Base-by-base conservation (phyloP, 768 basidiomycete genomes). In the Chiua virens region DNA sequence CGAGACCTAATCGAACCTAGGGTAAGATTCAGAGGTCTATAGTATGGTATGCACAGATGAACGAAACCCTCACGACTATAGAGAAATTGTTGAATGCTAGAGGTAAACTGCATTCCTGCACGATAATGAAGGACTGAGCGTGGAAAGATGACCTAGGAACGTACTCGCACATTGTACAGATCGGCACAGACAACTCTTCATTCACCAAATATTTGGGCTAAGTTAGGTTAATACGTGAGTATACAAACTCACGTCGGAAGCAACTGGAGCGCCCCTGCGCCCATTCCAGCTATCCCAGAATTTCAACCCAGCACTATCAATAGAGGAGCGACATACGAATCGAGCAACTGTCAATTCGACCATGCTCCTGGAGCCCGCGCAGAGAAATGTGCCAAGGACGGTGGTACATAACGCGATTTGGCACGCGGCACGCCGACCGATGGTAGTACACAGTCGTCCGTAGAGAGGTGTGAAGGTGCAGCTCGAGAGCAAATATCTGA, bases 71-170 rank as follows among this genome's bases (percentile, higher is more conserved):
- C 35, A 59, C 56, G 1, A 45, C 37, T 18, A 42, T 32, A 42
- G 35, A 34, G 42, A 59, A 11, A 39, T 37, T 50, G 35, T 84
- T 30, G 76, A 75, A 37, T 83, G 68, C 87, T 86, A 57, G 57
- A 18, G 50, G 50, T 23, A 58, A 49, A 17, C 46, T 20, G 8
- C 52, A 45, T 14, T 35, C 50, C 47, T 41, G 36, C 2, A 30
- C 14, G 22, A 40, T 8, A 25, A 8, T 25, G 25, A 46, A 42
- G 28, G 49, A 43, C 14, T n/a, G n/a, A 21, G 27, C 21, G 18
- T 9, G 10, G 20, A 1, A 9, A 20, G n/a, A 41, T 18, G 3
- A 34, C 10, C 25, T 4, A 25, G 25, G 32, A 22, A 44, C 50
- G 14, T 20, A 58, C 56, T 35, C 54, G 56, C 21, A 44, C 20